Percentiles rank a stretch among this genome's conserved stretches.
These are phyloP conservation scores for Aspergillus sp. DNA, from an alignment of 2,329 filamentous ascomycete genomes.

Conservation along the genomic window DNA sequence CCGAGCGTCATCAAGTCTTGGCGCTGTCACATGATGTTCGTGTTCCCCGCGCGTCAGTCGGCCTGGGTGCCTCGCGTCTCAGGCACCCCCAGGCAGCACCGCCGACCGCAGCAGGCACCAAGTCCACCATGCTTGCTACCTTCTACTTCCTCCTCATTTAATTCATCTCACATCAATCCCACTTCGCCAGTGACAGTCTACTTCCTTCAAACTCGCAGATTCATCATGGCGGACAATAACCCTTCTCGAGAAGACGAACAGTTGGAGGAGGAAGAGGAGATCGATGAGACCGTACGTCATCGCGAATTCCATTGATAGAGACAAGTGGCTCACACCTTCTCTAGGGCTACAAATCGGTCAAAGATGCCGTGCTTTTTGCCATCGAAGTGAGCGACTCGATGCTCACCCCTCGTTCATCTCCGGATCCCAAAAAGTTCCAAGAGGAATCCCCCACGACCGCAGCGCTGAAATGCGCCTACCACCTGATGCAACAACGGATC, in stretches of 20 bases:
- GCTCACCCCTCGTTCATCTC: constrained; percentile 65
- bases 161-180: not conserved
- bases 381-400: constrained; percentile 91
- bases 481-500: constrained; percentile 96
- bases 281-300: constrained; percentile 44
- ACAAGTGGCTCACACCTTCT: not conserved
- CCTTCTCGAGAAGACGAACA: constrained; percentile 40
- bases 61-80: constrained; percentile 23
- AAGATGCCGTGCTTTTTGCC: constrained; percentile 97
- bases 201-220: not conserved
- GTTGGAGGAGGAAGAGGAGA: constrained; percentile 47
- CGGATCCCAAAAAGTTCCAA: constrained; percentile 71
- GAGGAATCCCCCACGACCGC: constrained; percentile 76
- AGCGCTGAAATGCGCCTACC: constrained; percentile 89
- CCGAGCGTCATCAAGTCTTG: constrained; percentile 28
- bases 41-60: constrained; percentile 28
- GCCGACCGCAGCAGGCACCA: not conserved
- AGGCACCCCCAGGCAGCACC: not conserved
- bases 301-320: not conserved
- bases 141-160: not conserved
- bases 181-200: not conserved
- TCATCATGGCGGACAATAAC: constrained; percentile 39
- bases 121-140: not conserved
- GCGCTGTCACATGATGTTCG: constrained; percentile 35
- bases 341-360: constrained; percentile 84